Conservation (phyloP, 495 filamentous ascomycete genomes). For the Podospora sp. region DNA sequence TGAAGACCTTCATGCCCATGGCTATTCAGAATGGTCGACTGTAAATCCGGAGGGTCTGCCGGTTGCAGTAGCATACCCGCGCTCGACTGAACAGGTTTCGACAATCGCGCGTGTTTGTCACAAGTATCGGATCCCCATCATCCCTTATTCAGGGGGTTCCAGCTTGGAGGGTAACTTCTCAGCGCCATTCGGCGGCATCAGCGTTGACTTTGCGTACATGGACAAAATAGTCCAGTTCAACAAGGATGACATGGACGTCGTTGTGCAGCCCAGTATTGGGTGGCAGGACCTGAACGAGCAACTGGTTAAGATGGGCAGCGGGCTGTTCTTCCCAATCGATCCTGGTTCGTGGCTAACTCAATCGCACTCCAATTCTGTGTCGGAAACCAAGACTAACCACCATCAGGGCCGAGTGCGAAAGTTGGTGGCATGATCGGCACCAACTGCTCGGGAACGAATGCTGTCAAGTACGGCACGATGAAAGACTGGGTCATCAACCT, state of each 20-base stretch:
- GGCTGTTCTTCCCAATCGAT: slow-evolving; percentile 89
- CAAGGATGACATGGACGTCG: slow-evolving; percentile 86
- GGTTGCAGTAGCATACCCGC: slow-evolving; percentile 80
- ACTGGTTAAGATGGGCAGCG: slow-evolving; percentile 65
- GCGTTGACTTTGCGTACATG: slow-evolving; percentile 88
- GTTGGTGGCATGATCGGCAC: slow-evolving; percentile 80
- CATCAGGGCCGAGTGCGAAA: slow-evolving; percentile 60
- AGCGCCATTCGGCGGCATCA: slow-evolving; percentile 80
- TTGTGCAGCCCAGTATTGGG: slow-evolving; percentile 87
- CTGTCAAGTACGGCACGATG: slow-evolving; percentile 82
- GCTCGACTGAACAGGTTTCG: slow-evolving; percentile 77
- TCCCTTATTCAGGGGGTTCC: slow-evolving; percentile 83
- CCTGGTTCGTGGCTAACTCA: slow-evolving; percentile 55
- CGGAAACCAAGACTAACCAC: slow-evolving; percentile 22
- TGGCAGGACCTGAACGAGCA: slow-evolving; percentile 88
- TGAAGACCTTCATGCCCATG: slow-evolving; percentile 78
- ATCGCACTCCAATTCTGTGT: neutral
- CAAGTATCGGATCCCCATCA: slow-evolving; percentile 83
- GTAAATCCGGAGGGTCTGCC: slow-evolving; percentile 76
- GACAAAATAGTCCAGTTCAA: slow-evolving; percentile 77
- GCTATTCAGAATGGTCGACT: slow-evolving; percentile 89
- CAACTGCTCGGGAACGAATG: slow-evolving; percentile 79
- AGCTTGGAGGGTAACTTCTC: slow-evolving; percentile 90
- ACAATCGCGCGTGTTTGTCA: slow-evolving; percentile 78
- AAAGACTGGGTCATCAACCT: slow-evolving; percentile 84